Percentiles rank a stretch among this genome's conserved stretches.
phyloP scores from a whole-genome alignment of 768 basidiomycete species.

The Amanita fuliginea region DNA sequence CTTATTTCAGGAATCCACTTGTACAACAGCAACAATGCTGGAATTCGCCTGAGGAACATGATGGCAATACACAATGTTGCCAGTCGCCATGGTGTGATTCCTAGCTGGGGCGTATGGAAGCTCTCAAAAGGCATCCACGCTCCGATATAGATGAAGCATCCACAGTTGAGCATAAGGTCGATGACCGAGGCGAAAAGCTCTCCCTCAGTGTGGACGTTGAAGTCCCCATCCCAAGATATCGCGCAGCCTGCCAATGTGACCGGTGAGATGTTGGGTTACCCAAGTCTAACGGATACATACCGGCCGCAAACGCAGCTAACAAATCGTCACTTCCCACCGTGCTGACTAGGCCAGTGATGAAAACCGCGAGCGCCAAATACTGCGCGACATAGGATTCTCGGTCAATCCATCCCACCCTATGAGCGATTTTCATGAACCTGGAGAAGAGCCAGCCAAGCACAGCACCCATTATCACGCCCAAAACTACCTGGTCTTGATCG shows the following conservation, averaged over 20 bases:
- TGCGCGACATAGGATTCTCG: constrained; percentile 85
- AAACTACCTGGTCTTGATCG: constrained; percentile 4
- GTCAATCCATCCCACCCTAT: constrained; percentile 54
- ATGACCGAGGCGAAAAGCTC: constrained; percentile 86
- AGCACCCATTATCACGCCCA: constrained; percentile 1
- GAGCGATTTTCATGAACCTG: constrained; percentile 26
- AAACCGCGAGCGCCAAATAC: constrained; percentile 60
- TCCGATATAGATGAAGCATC: constrained; percentile 76
- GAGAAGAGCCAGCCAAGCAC: constrained; percentile 4
- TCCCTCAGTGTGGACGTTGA: constrained; percentile 70
- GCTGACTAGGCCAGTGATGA: constrained; percentile 70
- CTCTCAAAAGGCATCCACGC: constrained; percentile 70
- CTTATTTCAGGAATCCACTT: constrained; percentile 80
- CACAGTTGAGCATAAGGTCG: constrained; percentile 76
- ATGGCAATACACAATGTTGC: constrained; percentile 56
- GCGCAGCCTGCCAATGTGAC: constrained; percentile 49
- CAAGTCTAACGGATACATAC: constrained; percentile 20
- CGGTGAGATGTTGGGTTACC: too few relatives aligned
- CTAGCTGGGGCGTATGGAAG: constrained; percentile 45
- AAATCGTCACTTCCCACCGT: constrained; percentile 82
- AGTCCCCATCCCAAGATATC: constrained; percentile 86
- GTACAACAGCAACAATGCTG: constrained; percentile 66
- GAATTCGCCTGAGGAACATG: constrained; percentile 70
- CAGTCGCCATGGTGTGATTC: constrained; percentile 65
- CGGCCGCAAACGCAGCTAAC: constrained; percentile 79